Evolutionary conservation across 345 rosid species (phyloP), one percentile per base, ranked within the genome.

Genomic region (Acer yangbiense): DNA sequence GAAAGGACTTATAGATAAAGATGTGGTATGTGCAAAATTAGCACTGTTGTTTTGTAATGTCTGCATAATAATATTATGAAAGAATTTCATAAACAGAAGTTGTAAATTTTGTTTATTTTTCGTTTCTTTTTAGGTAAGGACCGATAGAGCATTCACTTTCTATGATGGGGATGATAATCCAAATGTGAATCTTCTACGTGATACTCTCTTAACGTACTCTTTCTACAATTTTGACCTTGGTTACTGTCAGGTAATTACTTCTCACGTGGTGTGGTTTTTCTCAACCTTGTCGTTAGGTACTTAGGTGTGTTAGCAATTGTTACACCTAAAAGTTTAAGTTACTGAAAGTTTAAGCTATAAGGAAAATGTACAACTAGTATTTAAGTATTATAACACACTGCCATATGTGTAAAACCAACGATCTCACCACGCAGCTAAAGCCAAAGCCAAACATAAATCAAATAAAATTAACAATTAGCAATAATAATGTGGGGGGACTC

Each of bases 211-310:
- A 89, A 90, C 98, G 1, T 97, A 93, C 78, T 97, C 98, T 69
- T 94, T 97, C 86, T 97, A 94, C 86, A 94, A 94, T 74, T 97
- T 97, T 50, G 99, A 97, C 85, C 95, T 97, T 60, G 98, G 99
- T 73, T 97, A 97, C 85, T 94, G 99, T 86, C 99, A 97, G 98
- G 99, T 94, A 84, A 81, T 76, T 71, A 35, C 76, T 73, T 75
- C 72, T 72, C 66, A 23, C 60, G 3, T 52, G 29, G 46, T 9
- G 21, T 66, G 65, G 29, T 69, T 63, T 75, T 74, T 65, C 69
- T 35, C 14, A 6, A 2, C 25, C 35, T 75, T 73, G 32, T 52
- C 50, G 64, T 43, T 63, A 67, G 70, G 20, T 32, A n/a, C 35
- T 43, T 63, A 67, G 70, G 29, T 32, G 44, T 65, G 43, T 13